Evolutionary conservation across 768 basidiomycete species (phyloP).

Genomic region (Pisolithus albus): DNA sequence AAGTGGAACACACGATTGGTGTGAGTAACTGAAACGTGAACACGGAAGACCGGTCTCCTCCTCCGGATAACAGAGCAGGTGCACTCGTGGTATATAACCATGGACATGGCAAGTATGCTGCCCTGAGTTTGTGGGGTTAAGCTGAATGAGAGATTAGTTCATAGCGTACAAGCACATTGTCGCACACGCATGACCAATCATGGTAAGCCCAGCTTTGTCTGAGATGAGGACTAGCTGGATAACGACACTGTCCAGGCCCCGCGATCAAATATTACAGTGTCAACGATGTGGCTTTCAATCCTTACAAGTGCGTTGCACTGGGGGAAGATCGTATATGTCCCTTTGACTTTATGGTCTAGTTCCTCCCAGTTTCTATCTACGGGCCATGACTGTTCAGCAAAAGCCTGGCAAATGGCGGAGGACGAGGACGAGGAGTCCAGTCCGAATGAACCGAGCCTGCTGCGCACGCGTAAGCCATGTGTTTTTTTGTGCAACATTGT

Average conservation of each 20-base stretch:
- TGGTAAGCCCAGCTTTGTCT: slow-evolving; percentile 7
- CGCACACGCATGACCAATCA: slow-evolving; percentile 12
- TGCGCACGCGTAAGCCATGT: slow-evolving; percentile 13
- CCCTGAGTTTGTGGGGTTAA: neutral
- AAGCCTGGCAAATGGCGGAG: slow-evolving; percentile 34
- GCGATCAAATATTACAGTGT: slow-evolving; percentile 46
- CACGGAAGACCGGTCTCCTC: slow-evolving; percentile 17
- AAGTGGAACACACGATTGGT: slow-evolving; percentile 10
- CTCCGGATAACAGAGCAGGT: slow-evolving; percentile 42
- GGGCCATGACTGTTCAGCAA: slow-evolving; percentile 39
- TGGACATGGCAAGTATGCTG: slow-evolving; percentile 17
- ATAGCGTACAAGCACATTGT: slow-evolving; percentile 15
- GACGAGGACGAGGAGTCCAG: slow-evolving; percentile 9
- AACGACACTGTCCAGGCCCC: slow-evolving; percentile 7
- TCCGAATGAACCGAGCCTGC: slow-evolving; percentile 6
- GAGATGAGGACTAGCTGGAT: neutral
- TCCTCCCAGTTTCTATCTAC: slow-evolving; percentile 38
- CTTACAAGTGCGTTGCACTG: slow-evolving; percentile 32
- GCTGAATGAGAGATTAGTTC: slow-evolving; percentile 7
- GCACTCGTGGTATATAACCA: slow-evolving; percentile 38
- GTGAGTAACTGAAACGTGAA: neutral
- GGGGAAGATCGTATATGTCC: neutral
- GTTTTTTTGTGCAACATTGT: neutral
- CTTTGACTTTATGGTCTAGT: slow-evolving; percentile 22
- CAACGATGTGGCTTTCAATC: slow-evolving; percentile 50